Base-by-base conservation (phyloP, 371 early-diverging fungal genomes). In the Capillidium heterosporum region DNA sequence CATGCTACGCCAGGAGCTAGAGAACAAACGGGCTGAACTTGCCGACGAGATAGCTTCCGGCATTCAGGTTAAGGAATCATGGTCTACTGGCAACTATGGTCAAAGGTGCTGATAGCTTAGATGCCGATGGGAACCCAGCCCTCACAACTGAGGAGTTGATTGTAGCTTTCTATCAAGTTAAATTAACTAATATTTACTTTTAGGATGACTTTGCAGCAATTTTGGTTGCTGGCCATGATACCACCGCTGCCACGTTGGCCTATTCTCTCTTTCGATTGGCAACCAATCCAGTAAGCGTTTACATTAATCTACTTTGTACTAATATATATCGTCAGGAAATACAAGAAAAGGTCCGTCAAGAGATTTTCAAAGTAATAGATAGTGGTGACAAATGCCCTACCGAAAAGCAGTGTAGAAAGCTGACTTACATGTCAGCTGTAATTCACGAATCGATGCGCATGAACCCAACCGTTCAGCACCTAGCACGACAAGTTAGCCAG, bases 371-470 rank as follows among this genome's bases (percentile, higher is more conserved):
- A 7, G 27, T 24, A 21, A 17, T 53, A 19, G 40, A 27, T 24
- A 7, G 4, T 8, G 28, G 27, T 21, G 27, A 2, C 7, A 15
- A 8, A 24, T 2, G 5, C 17, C 53, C 53, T 23, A 35, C 42
- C 21, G 11, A n/a, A 2, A 41, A 41, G 10, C 41, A 53, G 26
- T 2, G 13, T n/a, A 53, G 40, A 28, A 24, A 53, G 21, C 8
- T 53, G 24, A 26, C 7, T 4, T 53, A 53, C 24, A 23, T 53
- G 13, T 3, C 1, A 1, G 2, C n/a, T 23, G 13, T 53, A 11
- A 53, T 53, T 21, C 29, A 53, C 17, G 53, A 53, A 53, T 15
- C 41, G 1, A 35, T 53, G 39, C 39, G 53, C 8, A 35, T 53
- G 5, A 10, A 2, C 8, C 53, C 53, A 5, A 13, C 49, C 13